These are phyloP conservation scores for Aeschynomene evenia DNA, from an alignment of 306 rosid genomes.

Conservation along the genomic window DNA sequence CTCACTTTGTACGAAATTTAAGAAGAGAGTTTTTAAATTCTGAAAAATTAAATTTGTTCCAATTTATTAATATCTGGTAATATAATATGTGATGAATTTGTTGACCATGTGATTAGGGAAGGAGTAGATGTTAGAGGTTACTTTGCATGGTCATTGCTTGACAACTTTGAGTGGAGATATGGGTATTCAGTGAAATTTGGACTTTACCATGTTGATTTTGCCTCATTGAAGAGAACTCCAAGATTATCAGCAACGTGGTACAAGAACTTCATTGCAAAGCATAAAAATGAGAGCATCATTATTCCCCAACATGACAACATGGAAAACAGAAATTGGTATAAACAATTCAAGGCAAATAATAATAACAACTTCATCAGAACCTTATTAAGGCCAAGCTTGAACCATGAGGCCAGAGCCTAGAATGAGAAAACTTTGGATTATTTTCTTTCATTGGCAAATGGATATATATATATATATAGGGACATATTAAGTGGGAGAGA, in stretches of 20 bases:
- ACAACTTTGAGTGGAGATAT: slow-evolving; percentile 57
- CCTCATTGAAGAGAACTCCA: slow-evolving; percentile 51
- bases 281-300: slow-evolving; percentile 8
- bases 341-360: background rate
- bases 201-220: slow-evolving; percentile 47
- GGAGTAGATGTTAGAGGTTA: slow-evolving; percentile 75
- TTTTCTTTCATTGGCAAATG: background rate
- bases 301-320: background rate
- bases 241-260: slow-evolving; percentile 61
- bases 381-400: no score
- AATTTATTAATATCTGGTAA: background rate
- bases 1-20: no score
- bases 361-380: background rate
- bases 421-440: background rate
- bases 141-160: slow-evolving; percentile 68
- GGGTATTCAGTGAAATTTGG: slow-evolving; percentile 53
- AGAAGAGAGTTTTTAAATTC: no score
- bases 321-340: slow-evolving; percentile 10
- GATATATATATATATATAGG: background rate
- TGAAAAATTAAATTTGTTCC: no score
- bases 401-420: slow-evolving; percentile 6
- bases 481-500: no score
- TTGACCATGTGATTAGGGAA: slow-evolving; percentile 35
- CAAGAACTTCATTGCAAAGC: slow-evolving; percentile 44
- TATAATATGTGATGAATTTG: background rate